Base-by-base conservation (phyloP, 2,329 filamentous ascomycete genomes). In the Xylaria sp. region DNA sequence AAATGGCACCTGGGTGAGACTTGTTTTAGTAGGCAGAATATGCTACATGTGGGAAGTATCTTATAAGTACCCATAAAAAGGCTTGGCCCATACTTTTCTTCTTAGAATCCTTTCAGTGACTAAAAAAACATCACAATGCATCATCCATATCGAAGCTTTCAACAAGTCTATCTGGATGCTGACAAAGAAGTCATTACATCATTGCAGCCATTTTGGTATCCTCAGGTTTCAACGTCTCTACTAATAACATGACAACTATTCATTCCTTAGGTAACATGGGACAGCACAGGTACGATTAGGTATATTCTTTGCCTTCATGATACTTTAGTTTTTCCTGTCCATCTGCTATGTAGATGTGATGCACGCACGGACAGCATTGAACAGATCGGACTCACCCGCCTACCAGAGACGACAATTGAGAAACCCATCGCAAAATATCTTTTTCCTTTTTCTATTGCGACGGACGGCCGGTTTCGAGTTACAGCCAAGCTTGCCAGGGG, bases 121-220 rank as follows among this genome's bases (percentile, higher is more conserved):
- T n/a, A 16, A 13, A 32, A 32, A 5, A 54, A 21, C 54, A 42
- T 27, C 21, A 58, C 54, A 58, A 58, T 58, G 53, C 10, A 40
- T 57, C 54, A 58, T 58, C 21, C 35, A 42, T 2, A 53, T 53
- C 35, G 53, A 57, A 9, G 4, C 8, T 25, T 57, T 40, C 5
- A 12, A 57, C 12, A 57, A 53, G 16, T 10, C 53, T 40, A 25
- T 35, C 32, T 10, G 10, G 32, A 10, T 53, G 27, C 25, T 8
- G 25, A 57, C 32, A 44, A 29, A 44, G 23, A 27, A 29, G 23
- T 27, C 13, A 63, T 63, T 63, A 63, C 60, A 57, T 63, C 60
- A 63, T 63, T 48, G 10, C 23, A 23, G 42, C 37, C 37, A 2
- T 12, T 63, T 51, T 40, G 8, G 47, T 40, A 13, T 23, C 25